Evolutionary conservation across 2,329 filamentous ascomycete genomes (phyloP).

Genomic region (Beauveria medogensis): DNA sequence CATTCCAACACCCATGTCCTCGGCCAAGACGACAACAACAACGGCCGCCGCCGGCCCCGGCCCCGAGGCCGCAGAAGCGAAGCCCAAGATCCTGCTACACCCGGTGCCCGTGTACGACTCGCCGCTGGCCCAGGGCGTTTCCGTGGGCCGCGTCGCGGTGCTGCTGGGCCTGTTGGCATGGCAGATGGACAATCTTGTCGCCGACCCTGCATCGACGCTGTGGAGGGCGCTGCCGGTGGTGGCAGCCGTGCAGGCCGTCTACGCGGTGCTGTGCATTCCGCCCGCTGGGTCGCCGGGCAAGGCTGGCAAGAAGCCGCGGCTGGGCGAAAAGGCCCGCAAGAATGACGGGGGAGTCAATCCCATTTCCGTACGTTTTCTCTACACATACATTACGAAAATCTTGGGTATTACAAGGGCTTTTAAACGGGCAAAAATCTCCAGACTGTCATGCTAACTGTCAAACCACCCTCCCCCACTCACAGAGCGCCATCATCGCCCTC

Average conservation of each 20-base stretch:
- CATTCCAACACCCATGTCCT: neutral
- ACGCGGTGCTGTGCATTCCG: slow-evolving; percentile 56
- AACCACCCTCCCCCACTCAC: neutral
- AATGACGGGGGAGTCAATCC: slow-evolving; percentile 34
- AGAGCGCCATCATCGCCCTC: slow-evolving; percentile 40
- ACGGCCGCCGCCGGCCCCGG: slow-evolving; percentile 11
- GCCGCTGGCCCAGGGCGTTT: slow-evolving; percentile 39
- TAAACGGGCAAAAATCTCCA: no score
- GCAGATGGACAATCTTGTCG: slow-evolving; percentile 59
- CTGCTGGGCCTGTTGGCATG: slow-evolving; percentile 56
- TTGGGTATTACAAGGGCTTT: no score
- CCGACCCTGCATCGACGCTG: slow-evolving; percentile 60
- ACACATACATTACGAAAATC: neutral
- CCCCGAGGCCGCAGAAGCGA: slow-evolving; percentile 17
- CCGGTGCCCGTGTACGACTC: slow-evolving; percentile 31
- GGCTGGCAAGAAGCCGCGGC: slow-evolving; percentile 40
- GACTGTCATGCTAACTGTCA: no score
- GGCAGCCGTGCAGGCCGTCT: slow-evolving; percentile 54
- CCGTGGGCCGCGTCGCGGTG: slow-evolving; percentile 59
- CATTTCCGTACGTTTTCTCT: slow-evolving; percentile 34
- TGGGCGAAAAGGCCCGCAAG: slow-evolving; percentile 46
- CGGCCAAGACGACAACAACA: slow-evolving; percentile 7
- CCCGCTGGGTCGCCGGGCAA: slow-evolving; percentile 41
- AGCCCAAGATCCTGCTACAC: slow-evolving; percentile 22
- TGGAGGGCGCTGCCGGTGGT: slow-evolving; percentile 53